Base-by-base conservation (phyloP, 148 eudicot species). In the Nepenthes mirabilis region DNA sequence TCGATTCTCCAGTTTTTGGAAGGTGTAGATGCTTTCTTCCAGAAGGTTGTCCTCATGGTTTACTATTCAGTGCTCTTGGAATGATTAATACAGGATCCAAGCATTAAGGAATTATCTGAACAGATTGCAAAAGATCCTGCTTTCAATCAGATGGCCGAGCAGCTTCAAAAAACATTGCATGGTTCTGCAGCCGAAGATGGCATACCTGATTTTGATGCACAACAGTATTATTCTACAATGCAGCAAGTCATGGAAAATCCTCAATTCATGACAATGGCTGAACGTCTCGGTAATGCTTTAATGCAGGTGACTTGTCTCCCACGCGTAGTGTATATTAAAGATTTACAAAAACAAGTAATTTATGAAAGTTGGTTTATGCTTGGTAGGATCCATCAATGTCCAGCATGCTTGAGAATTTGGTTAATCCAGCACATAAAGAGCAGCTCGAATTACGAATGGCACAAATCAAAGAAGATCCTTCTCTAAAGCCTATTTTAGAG, bases 211-310 rank as follows among this genome's bases (percentile, higher is more conserved):
- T 80, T 88, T 73, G 91, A 93, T 68, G 67, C 91, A 2, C 89
- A 84, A 66, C 95, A 86, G 70, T 93, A 89, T 65, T 84, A 82
- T 65, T 70, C 84, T 11, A 89, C 91, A 47, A 80, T 93, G 95
- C 97, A 93, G 67, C 97, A 93, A 62, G 97, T 89, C 57, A 93
- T 86, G 99, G 89, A 93, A 74, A 93, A 89, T 61, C 99, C 97
- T 54, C 96, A 93, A 37, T 93, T 93, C 65, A 83, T 88, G 95
- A 80, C 80, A 57, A 88, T 93, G 98, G 96, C 96, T 70, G 98
- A 88, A 73, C 86, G 85, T 60, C 95, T 93, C 59, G 98, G 96
- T 43, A 84, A 65, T 78, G 91, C 96, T 50, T 74, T 93, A 57
- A 80, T 88, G 91, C 95, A 93, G 98, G 98, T 93, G 14, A 23